Evolutionary conservation across 164 flowering plant genomes (phyloP).

Genomic region (Euptelea pleiosperma): DNA sequence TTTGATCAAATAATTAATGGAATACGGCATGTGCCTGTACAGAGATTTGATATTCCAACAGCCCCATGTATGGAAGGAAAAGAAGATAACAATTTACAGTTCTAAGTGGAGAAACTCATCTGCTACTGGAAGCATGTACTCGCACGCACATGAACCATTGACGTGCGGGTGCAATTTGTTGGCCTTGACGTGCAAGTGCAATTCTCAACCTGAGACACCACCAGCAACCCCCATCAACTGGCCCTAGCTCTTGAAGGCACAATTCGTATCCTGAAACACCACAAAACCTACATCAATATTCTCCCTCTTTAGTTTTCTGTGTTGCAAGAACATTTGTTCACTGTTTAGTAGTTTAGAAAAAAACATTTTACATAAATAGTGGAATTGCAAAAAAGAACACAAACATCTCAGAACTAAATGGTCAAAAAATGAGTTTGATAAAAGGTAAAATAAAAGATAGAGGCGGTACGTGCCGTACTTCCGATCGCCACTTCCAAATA

Average conservation of each 20-base stretch:
- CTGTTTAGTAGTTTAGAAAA: background rate
- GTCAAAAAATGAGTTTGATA: background rate
- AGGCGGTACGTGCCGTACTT: too few relatives aligned
- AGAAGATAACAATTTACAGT: conserved; percentile 37
- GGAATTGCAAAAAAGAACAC: too few relatives aligned
- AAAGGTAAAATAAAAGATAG: background rate
- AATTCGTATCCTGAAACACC: conserved; percentile 31
- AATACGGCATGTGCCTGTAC: conserved; percentile 28
- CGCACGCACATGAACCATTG: conserved; percentile 24
- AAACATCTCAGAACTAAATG: too few relatives aligned
- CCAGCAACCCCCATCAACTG: conserved; percentile 10
- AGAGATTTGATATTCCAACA: conserved; percentile 25
- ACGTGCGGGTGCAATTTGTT: conserved; percentile 12
- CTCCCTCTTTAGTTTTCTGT: background rate
- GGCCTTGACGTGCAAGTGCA: conserved; percentile 10
- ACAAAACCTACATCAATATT: conserved; percentile 19
- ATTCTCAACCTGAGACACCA: conserved; percentile 10
- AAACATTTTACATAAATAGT: background rate
- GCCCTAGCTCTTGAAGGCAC: conserved; percentile 4
- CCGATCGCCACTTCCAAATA: too few relatives aligned
- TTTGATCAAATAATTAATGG: conserved; percentile 8
- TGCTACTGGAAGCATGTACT: conserved; percentile 45
- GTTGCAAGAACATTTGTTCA: background rate
- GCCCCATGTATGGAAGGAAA: conserved; percentile 18
- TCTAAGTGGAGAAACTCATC: conserved; percentile 77